phyloP scores from a whole-genome alignment of 495 filamentous ascomycete species.

The Oleoguttula mirabilis region DNA sequence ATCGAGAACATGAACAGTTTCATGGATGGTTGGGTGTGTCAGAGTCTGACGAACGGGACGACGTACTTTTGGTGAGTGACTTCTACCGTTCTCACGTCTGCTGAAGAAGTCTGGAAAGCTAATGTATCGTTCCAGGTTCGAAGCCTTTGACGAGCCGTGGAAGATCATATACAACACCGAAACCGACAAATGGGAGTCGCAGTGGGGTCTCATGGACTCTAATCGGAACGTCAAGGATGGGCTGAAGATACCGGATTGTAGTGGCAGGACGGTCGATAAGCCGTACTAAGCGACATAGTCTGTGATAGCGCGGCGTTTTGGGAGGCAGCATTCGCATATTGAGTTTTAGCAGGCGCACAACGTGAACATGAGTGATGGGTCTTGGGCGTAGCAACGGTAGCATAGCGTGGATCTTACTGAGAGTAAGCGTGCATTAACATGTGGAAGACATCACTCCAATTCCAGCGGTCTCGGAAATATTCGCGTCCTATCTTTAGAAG shows the following conservation, averaged over 20 bases:
- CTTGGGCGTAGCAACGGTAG: no score
- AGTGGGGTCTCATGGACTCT: conserved; percentile 89
- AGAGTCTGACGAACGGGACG: conserved; percentile 62
- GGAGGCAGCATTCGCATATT: no score
- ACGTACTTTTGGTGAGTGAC: conserved; percentile 76
- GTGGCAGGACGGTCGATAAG: conserved; percentile 40
- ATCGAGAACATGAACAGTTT: conserved; percentile 75
- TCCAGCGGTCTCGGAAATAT: no score
- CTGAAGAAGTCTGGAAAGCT: conserved; percentile 4
- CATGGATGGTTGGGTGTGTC: conserved; percentile 78
- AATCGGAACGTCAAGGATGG: conserved; percentile 76
- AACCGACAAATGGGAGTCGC: conserved; percentile 76
- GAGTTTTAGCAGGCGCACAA: no score
- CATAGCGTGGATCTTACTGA: no score
- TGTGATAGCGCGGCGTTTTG: no score
- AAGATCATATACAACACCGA: conserved; percentile 58
- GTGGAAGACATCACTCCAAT: no score
- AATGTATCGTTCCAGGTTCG: conserved; percentile 47
- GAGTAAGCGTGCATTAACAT: no score
- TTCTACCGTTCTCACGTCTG: not conserved
- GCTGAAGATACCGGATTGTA: conserved; percentile 79
- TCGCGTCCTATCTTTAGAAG: no score
- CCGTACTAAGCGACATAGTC: conserved; percentile 1
- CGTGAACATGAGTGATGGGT: no score
- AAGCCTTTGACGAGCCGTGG: conserved; percentile 94